Evolutionary conservation across 495 filamentous ascomycete genomes (phyloP).

Genomic region (Annulohypoxylon nitens): DNA sequence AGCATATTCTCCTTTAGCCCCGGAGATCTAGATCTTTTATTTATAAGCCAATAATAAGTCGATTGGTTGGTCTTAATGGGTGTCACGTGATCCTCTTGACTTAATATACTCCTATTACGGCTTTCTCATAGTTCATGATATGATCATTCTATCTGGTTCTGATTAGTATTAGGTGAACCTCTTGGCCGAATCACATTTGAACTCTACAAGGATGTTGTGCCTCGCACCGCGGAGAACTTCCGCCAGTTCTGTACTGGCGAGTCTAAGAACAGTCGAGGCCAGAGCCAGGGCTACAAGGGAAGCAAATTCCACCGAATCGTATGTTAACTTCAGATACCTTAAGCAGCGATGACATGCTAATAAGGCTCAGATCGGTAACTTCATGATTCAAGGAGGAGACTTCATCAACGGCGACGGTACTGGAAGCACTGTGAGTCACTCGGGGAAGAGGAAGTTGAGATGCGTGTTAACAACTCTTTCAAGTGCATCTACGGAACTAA

Average conservation of each 20-base stretch:
- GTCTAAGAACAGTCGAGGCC: conserved; percentile 81
- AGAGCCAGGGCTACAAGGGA: conserved; percentile 92
- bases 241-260: conserved; percentile 97
- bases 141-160: conserved; percentile 16
- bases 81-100: conserved; percentile 36
- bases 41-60: background rate
- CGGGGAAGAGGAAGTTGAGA: background rate
- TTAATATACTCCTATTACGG: background rate
- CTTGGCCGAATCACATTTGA: conserved; percentile 95
- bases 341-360: conserved; percentile 10
- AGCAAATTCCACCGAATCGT: conserved; percentile 95
- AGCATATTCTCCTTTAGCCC: conserved; percentile 38
- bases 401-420: conserved; percentile 95
- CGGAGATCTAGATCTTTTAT: background rate
- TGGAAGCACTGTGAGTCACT: conserved; percentile 69
- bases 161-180: conserved; percentile 74
- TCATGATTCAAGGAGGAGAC: conserved; percentile 97
- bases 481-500: conserved; percentile 84
- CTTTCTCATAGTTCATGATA: background rate
- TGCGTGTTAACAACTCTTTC: conserved; percentile 13
- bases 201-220: conserved; percentile 86
- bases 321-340: conserved; percentile 55
- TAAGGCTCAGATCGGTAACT: conserved; percentile 82
- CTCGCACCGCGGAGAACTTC: conserved; percentile 95
- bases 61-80: conserved; percentile 1